Conservation (phyloP, 2,329 filamentous ascomycete genomes). For the Dactylonectria macrodidyma region DNA sequence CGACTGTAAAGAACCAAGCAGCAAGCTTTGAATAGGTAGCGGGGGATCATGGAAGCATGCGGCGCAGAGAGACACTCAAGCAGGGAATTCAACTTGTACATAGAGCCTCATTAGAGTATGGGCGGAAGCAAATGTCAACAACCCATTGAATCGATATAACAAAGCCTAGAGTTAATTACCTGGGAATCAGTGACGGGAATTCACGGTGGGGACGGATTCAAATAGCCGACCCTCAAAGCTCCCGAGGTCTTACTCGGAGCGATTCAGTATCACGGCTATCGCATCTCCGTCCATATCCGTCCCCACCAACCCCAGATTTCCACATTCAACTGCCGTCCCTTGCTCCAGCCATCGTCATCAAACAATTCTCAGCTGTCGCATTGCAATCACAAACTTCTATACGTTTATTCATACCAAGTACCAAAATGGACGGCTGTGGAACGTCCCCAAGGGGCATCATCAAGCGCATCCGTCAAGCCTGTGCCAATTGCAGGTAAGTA, state of each 20-base stretch:
- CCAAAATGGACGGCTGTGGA: not conserved
- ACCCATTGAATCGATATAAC: too few species aligned
- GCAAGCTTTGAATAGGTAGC: constrained; percentile 20
- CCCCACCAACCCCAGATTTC: constrained; percentile 14
- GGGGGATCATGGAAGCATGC: not conserved
- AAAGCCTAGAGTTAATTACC: too few species aligned
- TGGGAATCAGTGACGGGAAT: too few species aligned
- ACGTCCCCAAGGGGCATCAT: constrained; percentile 27
- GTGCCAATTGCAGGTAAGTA: constrained; percentile 33
- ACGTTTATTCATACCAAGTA: not conserved
- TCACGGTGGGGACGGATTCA: too few species aligned
- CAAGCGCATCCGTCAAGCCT: constrained; percentile 36
- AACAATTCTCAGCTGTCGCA: not conserved
- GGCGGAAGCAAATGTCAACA: too few species aligned
- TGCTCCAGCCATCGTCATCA: not conserved
- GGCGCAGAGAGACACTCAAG: not conserved
- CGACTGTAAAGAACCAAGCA: not conserved
- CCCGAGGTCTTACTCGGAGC: too few species aligned
- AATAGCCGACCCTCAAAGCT: too few species aligned
- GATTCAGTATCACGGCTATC: not conserved
- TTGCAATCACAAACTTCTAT: not conserved
- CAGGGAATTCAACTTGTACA: not conserved
- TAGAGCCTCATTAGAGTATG: too few species aligned
- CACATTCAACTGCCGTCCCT: constrained; percentile 1
- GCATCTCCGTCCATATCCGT: not conserved